Conservation (phyloP, 2,329 filamentous ascomycete species). For the Pseudogymnoascus sp. region DNA sequence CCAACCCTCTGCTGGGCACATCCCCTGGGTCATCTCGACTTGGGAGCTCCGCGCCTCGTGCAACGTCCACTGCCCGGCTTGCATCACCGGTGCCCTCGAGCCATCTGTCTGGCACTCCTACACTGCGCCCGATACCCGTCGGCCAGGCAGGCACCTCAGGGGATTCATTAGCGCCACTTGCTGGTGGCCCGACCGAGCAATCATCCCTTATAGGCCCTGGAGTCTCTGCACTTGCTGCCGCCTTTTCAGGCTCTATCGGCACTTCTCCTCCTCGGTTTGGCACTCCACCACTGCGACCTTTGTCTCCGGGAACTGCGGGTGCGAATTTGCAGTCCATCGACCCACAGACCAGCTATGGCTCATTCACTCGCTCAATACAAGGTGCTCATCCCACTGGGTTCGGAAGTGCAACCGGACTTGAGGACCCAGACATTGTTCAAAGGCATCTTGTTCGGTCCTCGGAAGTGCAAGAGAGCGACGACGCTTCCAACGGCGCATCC, state of each 20-base stretch:
- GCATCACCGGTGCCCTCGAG: constrained; percentile 45
- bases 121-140: constrained; percentile 40
- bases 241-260: constrained; percentile 67
- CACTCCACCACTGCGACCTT: constrained; percentile 46
- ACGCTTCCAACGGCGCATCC: constrained; percentile 21
- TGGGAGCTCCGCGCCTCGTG: constrained; percentile 46
- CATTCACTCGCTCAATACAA: constrained; percentile 50
- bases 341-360: constrained; percentile 71
- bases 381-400: constrained; percentile 30
- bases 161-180: constrained; percentile 50
- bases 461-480: constrained; percentile 32
- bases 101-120: constrained; percentile 36
- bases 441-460: constrained; percentile 76
- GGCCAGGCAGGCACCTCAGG: constrained; percentile 36
- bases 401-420: constrained; percentile 53
- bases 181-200: constrained; percentile 45
- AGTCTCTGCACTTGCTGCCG: constrained; percentile 78
- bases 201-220: constrained; percentile 66
- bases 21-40: constrained; percentile 8
- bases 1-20: neutral
- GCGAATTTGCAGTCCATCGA: constrained; percentile 31
- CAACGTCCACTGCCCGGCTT: constrained; percentile 51
- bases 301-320: constrained; percentile 47
- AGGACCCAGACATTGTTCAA: constrained; percentile 86
- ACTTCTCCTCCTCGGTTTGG: constrained; percentile 62